Evolutionary conservation across 345 rosid genomes (phyloP), one percentile per base, ranked within the genome.

Genomic region (Gynandropsis gynandra): DNA sequence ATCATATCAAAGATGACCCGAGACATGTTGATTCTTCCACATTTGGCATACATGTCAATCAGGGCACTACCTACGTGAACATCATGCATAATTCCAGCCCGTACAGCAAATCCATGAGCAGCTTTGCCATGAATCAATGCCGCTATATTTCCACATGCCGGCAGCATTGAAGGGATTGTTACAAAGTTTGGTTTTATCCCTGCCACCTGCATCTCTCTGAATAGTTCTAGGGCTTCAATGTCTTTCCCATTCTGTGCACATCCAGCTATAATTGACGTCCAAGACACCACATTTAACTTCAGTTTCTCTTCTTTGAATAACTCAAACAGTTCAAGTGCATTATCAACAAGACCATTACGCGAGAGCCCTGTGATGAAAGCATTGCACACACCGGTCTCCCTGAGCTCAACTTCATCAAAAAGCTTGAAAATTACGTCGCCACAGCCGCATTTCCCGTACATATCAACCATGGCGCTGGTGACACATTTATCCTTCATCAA

Each of bases 21-120:
- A 53, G 90, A 80, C 47, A 63, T 24, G 40, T 70, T 68, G 36
- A 79, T 70, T 53, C 78, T 61, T 50, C 94, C 94, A 55, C 94
- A 83, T 54, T 87, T 83, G 18, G 85, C 85, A 50, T 87, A 80
- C 89, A 80, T 83, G 58, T 83, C 89, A 65, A 79, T 63, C 63
- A 87, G 66, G 16, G 96, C 86, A 53, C 86, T 78, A 11, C 78
- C 64, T 13, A 81, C 80, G 58, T 76, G 76, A 61, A 79, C 68
- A 63, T 81, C 76, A 38, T 66, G 59, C 16, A 47, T 43, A 9
- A 78, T 70, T 62, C 74, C 72, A 16, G 53, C 39, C 72, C 77
- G 72, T 47, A 63, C 61, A 47, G 80, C 64, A 60, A 70, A 81
- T 54, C 79, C 75, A 61, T 81, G 89, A 49, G 74, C 72, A 21